These are phyloP conservation scores for Solanum ossicruentum DNA, from an alignment of 257 asterid genomes.

Conservation along the genomic window DNA sequence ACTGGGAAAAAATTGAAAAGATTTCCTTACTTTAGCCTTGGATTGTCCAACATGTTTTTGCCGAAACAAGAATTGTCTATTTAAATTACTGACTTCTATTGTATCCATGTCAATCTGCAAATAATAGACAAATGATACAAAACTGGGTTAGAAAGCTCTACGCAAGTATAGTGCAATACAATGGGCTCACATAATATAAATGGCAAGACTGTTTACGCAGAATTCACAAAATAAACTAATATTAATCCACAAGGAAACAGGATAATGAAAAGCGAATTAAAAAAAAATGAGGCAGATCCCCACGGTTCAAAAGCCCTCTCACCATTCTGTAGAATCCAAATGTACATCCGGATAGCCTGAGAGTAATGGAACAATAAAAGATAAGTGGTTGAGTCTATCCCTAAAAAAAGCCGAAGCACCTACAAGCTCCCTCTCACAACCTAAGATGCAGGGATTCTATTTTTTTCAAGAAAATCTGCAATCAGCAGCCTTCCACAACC, in stretches of 20 bases:
- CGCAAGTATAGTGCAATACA: not conserved
- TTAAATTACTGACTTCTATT: slow-evolving; percentile 97
- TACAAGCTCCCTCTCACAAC: not conserved
- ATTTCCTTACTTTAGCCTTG: slow-evolving; percentile 75
- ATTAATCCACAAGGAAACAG: not conserved
- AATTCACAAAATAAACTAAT: not conserved
- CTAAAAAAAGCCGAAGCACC: not conserved
- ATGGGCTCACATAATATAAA: not conserved
- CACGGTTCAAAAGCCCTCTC: not conserved
- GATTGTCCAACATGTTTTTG: slow-evolving; percentile 95
- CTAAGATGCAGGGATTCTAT: not conserved
- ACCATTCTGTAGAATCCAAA: not conserved
- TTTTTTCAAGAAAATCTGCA: not conserved
- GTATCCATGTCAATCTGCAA: slow-evolving; percentile 98
- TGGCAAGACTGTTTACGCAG: not conserved
- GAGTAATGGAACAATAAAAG: not conserved
- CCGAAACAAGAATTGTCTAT: slow-evolving; percentile 90
- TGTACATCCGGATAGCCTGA: not conserved
- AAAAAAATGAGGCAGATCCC: not conserved
- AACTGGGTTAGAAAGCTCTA: not conserved
- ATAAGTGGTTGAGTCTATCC: not conserved
- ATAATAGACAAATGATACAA: slow-evolving; percentile 6
- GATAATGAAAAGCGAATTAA: not conserved
- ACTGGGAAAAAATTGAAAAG: not conserved
- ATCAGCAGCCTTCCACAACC: not conserved